These are phyloP conservation scores for Pythium folliculosum DNA, from an alignment of 352 stramenopile genomes.

Conservation along the genomic window DNA sequence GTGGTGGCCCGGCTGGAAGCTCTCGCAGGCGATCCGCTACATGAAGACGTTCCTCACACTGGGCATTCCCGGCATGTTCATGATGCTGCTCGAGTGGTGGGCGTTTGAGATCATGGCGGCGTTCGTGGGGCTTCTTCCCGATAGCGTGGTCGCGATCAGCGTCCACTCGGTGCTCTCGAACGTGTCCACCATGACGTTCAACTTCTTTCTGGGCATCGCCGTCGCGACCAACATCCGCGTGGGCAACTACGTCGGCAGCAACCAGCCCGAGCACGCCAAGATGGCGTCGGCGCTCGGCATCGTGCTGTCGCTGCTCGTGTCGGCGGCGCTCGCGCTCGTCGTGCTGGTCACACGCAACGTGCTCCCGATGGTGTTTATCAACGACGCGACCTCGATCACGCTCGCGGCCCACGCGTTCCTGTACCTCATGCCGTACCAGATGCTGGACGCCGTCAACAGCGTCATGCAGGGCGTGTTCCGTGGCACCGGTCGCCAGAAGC, in stretches of 20 bases:
- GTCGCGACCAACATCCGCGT: slow-evolving; percentile 23
- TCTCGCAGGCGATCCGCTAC: slow-evolving; percentile 30
- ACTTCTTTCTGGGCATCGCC: slow-evolving; percentile 44
- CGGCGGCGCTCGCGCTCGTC: slow-evolving; percentile 34
- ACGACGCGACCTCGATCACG: slow-evolving; percentile 51
- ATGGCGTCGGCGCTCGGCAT: slow-evolving; percentile 42
- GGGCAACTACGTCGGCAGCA: slow-evolving; percentile 20
- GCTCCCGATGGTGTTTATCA: slow-evolving; percentile 71
- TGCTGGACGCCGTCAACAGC: slow-evolving; percentile 67
- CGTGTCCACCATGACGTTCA: slow-evolving; percentile 63
- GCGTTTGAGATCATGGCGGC: slow-evolving; percentile 65
- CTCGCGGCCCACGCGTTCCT: slow-evolving; percentile 51
- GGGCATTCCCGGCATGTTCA: slow-evolving; percentile 50
- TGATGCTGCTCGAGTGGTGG: slow-evolving; percentile 73
- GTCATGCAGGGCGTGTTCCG: slow-evolving; percentile 78
- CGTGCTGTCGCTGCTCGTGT: slow-evolving; percentile 36
- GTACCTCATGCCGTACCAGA: slow-evolving; percentile 68
- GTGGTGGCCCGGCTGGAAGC: slow-evolving; percentile 42
- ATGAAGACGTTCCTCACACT: slow-evolving; percentile 48
- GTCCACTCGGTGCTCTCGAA: slow-evolving; percentile 71
- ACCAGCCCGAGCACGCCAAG: slow-evolving; percentile 33
- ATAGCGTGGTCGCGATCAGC: slow-evolving; percentile 53
- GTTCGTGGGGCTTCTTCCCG: slow-evolving; percentile 50
- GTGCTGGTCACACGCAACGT: slow-evolving; percentile 42
- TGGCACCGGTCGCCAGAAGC: slow-evolving; percentile 52